Percentiles rank a stretch among this genome's conserved stretches.
Evolutionary conservation across 2,329 filamentous ascomycete species (phyloP).

Genomic region (Colletotrichum coccodes): DNA sequence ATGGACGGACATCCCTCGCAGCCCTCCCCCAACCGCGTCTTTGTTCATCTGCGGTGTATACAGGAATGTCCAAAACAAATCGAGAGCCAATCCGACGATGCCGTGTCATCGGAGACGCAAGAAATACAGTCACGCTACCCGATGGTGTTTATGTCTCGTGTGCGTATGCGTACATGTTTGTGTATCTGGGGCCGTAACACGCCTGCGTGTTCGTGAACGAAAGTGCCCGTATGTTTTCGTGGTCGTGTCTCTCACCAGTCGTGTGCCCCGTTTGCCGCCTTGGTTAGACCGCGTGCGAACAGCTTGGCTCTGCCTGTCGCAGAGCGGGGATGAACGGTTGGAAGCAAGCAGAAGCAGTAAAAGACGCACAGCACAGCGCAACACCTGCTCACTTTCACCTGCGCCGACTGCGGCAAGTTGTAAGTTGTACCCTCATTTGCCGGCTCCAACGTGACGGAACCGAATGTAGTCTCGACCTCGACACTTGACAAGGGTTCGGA

Average conservation of each 20-base stretch:
- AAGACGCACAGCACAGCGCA: neutral
- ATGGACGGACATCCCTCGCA: slow-evolving; percentile 22
- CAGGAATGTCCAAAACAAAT: neutral
- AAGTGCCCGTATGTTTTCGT: slow-evolving; percentile 16
- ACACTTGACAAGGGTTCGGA: slow-evolving; percentile 1
- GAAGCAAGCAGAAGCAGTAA: neutral
- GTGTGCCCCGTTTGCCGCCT: slow-evolving; percentile 20
- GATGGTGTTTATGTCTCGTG: neutral
- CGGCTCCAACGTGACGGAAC: slow-evolving; percentile 12
- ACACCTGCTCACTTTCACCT: neutral
- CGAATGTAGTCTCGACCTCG: slow-evolving; percentile 11
- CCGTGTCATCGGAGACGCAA: slow-evolving; percentile 21
- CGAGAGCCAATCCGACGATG: slow-evolving; percentile 7
- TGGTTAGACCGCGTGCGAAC: slow-evolving; percentile 14
- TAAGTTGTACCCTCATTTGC: slow-evolving; percentile 8
- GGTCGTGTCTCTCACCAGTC: slow-evolving; percentile 10
- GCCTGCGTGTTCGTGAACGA: slow-evolving; percentile 15
- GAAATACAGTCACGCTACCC: slow-evolving; percentile 15
- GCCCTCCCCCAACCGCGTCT: neutral
- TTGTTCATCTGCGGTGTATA: neutral
- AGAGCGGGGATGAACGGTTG: slow-evolving; percentile 8
- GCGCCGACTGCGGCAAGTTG: neutral
- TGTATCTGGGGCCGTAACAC: slow-evolving; percentile 6
- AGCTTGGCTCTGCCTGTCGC: neutral
- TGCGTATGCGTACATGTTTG: neutral